phyloP scores from a whole-genome alignment of 768 basidiomycete genomes.

The Tulasnella sp. region DNA sequence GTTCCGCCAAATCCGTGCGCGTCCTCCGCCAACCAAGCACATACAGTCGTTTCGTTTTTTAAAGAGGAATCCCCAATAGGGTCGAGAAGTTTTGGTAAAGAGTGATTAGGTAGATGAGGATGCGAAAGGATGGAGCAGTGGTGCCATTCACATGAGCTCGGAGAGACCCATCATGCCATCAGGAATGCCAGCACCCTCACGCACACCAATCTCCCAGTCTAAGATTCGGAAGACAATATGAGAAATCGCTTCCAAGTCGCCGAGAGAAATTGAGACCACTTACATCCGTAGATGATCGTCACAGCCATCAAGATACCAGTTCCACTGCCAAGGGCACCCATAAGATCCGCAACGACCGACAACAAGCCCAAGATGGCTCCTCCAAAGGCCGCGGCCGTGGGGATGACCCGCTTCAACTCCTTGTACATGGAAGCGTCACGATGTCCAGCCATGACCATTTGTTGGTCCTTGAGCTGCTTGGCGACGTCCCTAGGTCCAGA shows the following conservation, averaged over 20 bases:
- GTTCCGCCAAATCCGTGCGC: not conserved
- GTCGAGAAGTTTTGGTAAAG: not conserved
- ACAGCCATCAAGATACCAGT: slow-evolving; percentile 97
- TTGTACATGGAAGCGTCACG: slow-evolving; percentile 99
- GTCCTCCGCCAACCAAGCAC: not conserved
- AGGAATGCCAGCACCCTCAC: slow-evolving; percentile 29
- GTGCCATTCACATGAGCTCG: slow-evolving; percentile 18
- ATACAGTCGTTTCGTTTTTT: not conserved
- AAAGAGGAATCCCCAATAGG: not conserved
- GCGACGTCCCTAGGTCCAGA: slow-evolving; percentile 93
- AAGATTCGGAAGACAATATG: too few species aligned
- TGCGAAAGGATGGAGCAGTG: not conserved
- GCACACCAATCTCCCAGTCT: slow-evolving; percentile 96
- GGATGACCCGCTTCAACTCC: slow-evolving; percentile 95
- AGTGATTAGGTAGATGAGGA: not conserved
- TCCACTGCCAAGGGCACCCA: slow-evolving; percentile 93
- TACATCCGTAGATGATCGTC: slow-evolving; percentile 92
- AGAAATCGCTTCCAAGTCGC: too few species aligned
- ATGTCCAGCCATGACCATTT: slow-evolving; percentile 78
- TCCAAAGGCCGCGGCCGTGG: slow-evolving; percentile 93
- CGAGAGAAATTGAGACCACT: slow-evolving; percentile 27
- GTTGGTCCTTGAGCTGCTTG: slow-evolving; percentile 96
- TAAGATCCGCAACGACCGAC: slow-evolving; percentile 83
- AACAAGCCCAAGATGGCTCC: slow-evolving; percentile 92
- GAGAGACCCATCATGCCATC: slow-evolving; percentile 18